Base-by-base conservation (phyloP, 1,284 basidiomycete genomes). In the Sanghuangporus sanghuang region DNA sequence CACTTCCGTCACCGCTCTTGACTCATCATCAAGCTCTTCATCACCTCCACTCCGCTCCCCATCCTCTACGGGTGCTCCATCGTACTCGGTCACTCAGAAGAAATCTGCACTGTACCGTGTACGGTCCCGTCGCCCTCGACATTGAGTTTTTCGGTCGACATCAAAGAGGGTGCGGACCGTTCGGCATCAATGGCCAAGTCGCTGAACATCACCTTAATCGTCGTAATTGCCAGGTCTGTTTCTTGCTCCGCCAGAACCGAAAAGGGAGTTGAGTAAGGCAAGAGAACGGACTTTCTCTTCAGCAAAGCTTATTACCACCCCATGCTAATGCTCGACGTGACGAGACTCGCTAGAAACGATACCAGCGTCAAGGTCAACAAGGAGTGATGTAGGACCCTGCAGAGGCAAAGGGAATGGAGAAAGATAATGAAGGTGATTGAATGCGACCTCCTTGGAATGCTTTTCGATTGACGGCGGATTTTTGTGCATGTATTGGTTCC, bases 151-250 rank as follows among this genome's bases (percentile, higher is more conserved):
- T 35, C 27, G 27, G 27, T 18, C 21, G 44, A 3, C 44, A 18
- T 7, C 21, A 14, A 7, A n/a, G 44, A 46, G 6, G 4, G 16
- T 6, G 7, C 16, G 21, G 44, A 18, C 44, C 14, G 44, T 18
- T n/a, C 44, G 21, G 32, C 77, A 55, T 83, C 81, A 49, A 83
- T 72, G 21, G 8, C 75, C 80, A 4, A 84, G 71, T 62, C 79
- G 83, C 71, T 88, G 85, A 48, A 73, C 71, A 3, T 80, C 83
- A 16, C 77, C 78, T 87, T 85, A 87, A 3, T 84, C 78, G 27
- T 73, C 74, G 21, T 75, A 77, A n/a, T 67, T 32, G 32, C 57
- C 42, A 18, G 18, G 6, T 18, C 23, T 21, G 11, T 49, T 55
- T 0, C 11, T 38, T 21, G 32, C 38, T 4, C 35, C 27, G 35